Percentiles rank a stretch among this genome's conserved stretches.
These are phyloP conservation scores for Neopestalotiopsis sp. DNA, from an alignment of 2,329 filamentous ascomycete species.

Conservation along the genomic window DNA sequence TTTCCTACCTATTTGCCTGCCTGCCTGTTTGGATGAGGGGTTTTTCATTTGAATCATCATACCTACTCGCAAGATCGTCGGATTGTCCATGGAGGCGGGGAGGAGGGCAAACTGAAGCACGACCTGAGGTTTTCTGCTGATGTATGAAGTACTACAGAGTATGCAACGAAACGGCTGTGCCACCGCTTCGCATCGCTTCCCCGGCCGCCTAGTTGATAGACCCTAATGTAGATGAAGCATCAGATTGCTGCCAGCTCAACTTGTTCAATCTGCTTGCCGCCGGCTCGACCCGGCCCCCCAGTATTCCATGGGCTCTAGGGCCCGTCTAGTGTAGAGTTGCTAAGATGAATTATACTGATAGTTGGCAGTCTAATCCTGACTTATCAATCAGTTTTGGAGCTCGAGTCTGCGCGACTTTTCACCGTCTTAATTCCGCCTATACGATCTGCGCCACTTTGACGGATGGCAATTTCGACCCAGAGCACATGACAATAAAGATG, in stretches of 20 bases:
- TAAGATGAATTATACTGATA: slow-evolving; percentile 2
- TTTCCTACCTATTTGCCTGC: too few relatives aligned
- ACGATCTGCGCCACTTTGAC: slow-evolving; percentile 3
- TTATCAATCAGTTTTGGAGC: not conserved
- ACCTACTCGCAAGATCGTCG: not conserved
- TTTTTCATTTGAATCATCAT: not conserved
- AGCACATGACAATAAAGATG: not conserved
- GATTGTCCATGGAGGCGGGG: not conserved
- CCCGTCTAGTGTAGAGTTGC: slow-evolving; percentile 4
- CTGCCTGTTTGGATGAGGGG: not conserved
- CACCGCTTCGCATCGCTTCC: not conserved
- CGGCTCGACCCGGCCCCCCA: slow-evolving; percentile 4
- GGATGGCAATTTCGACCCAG: not conserved
- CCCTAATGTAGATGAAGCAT: not conserved
- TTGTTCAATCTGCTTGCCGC: not conserved
- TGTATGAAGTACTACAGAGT: not conserved
- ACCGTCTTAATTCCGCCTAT: not conserved
- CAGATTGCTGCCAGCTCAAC: not conserved
- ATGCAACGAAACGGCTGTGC: not conserved
- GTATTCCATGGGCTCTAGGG: slow-evolving; percentile 6
- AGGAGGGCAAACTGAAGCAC: not conserved
- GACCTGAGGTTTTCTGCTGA: not conserved
- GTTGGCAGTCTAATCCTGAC: not conserved
- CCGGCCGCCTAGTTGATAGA: not conserved
- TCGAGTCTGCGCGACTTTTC: not conserved